These are phyloP conservation scores for Ilyonectria destructans DNA, from an alignment of 2,329 filamentous ascomycete genomes.

Conservation along the genomic window DNA sequence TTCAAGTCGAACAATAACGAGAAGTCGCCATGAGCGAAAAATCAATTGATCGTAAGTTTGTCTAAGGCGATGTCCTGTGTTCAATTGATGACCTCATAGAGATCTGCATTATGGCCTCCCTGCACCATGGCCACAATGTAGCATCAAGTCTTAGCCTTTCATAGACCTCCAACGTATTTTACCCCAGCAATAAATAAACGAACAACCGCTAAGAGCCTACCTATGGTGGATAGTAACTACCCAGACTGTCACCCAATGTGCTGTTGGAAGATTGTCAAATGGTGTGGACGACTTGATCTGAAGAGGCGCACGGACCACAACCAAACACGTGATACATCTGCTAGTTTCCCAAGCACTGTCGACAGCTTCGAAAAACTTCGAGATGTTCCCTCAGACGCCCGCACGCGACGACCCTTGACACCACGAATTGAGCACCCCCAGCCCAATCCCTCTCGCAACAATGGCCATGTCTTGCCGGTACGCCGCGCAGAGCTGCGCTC, in stretches of 20 bases:
- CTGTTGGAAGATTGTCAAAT: not conserved
- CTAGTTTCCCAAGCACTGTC: slow-evolving; percentile 42
- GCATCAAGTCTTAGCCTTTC: too few species aligned
- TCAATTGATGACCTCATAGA: too few species aligned
- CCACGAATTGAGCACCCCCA: slow-evolving; percentile 47
- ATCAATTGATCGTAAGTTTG: too few species aligned
- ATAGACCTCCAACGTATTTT: too few species aligned
- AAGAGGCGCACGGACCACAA: slow-evolving; percentile 32
- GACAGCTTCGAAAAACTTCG: slow-evolving; percentile 63
- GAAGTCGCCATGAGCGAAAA: too few species aligned
- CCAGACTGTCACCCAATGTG: not conserved
- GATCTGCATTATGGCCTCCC: too few species aligned
- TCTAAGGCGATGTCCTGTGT: too few species aligned
- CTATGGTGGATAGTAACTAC: not conserved
- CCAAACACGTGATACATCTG: slow-evolving; percentile 39
- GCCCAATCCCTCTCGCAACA: slow-evolving; percentile 53
- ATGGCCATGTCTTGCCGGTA: slow-evolving; percentile 78
- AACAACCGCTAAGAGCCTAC: not conserved
- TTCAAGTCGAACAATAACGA: too few species aligned
- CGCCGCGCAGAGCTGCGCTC: slow-evolving; percentile 76
- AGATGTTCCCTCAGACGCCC: slow-evolving; percentile 49
- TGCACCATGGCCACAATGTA: too few species aligned
- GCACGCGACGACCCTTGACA: slow-evolving; percentile 48
- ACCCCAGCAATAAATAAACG: not conserved
- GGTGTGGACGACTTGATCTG: slow-evolving; percentile 1